Evolutionary conservation across 768 basidiomycete genomes (phyloP), one percentile per base, ranked within the genome.

Genomic region (Hygrophoropsis aurantiaca): DNA sequence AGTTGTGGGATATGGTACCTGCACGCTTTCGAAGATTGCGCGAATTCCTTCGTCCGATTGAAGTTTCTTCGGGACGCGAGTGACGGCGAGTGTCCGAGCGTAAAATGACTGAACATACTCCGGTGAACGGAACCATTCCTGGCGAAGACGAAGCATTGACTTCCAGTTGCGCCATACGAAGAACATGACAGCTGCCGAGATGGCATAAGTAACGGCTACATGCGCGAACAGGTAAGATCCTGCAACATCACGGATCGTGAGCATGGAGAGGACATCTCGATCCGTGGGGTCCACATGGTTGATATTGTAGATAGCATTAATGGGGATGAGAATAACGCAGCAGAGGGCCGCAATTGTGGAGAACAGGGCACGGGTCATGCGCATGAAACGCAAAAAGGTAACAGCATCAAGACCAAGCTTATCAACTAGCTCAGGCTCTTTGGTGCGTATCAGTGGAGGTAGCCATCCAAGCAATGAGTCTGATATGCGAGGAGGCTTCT

Each of bases 401-500:
- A 94, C 90, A 0, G 94, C 95, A 60, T 99, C 97, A 9, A 97
- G 82, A 21, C 95, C 95, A 65, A 90, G 73, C 64, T 88, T 89
- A 56, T 89, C 84, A 23, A 95, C 73, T 26, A 97, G 81, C 52
- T 93, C 88, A n/a, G 89, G 84, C 62, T 97, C 94, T 59, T 85
- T 86, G 20, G 87, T 84, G 52, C 83, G 80, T 27, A 91, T 59
- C 33, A 97, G 79, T 1, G 94, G 94, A 7, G 86, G 84, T 1
- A 97, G 71, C 95, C 95, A 99, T 52, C 91, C 90, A 40, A 92
- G 80, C 38, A 95, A 64, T 2, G 87, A 84, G 64, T 88, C 84
- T 32, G 84, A 84, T 64, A 95, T 89, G 19, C 81, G 80, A 6
- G 90, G 90, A 24, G 89, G 90, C 21, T 77, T 71, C 63, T 90